phyloP scores from a whole-genome alignment of 2,329 filamentous ascomycete genomes.

The Colletotrichum sublineola region DNA sequence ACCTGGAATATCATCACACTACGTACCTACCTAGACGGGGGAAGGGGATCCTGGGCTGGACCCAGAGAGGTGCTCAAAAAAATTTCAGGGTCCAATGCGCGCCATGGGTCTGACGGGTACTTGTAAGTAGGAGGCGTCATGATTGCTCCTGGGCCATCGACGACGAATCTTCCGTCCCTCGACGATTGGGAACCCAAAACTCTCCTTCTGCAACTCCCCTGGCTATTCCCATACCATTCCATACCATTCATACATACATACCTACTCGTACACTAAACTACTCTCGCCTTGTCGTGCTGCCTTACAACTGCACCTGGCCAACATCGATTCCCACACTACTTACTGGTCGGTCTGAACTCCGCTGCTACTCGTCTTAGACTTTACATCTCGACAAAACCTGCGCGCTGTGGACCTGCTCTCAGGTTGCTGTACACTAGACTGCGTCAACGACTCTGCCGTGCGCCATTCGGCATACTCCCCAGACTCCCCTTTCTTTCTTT shows the following conservation, averaged over 20 bases:
- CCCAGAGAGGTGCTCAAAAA: conserved; percentile 20
- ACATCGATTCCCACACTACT: neutral
- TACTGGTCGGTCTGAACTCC: conserved; percentile 2
- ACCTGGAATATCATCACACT: neutral
- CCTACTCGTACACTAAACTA: neutral
- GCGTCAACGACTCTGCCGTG: conserved; percentile 8
- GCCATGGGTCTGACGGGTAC: conserved; percentile 3
- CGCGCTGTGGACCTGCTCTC: conserved; percentile 24
- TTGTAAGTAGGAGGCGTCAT: conserved; percentile 15
- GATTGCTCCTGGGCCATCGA: conserved; percentile 10
- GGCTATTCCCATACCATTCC: neutral
- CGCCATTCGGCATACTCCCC: conserved; percentile 1
- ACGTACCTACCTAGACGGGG: too few species aligned
- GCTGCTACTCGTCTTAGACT: conserved; percentile 1
- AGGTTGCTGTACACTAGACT: neutral
- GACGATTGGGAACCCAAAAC: neutral
- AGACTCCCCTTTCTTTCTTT: too few species aligned
- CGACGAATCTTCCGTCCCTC: neutral
- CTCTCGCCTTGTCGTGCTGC: neutral
- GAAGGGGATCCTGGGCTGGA: neutral
- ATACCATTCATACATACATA: neutral
- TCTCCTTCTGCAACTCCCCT: neutral
- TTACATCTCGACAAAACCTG: conserved; percentile 7
- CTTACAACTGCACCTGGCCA: neutral
- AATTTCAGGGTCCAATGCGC: conserved; percentile 38